Evolutionary conservation across 2,329 filamentous ascomycete species (phyloP).

Genomic region (Ceratocystis papillata): DNA sequence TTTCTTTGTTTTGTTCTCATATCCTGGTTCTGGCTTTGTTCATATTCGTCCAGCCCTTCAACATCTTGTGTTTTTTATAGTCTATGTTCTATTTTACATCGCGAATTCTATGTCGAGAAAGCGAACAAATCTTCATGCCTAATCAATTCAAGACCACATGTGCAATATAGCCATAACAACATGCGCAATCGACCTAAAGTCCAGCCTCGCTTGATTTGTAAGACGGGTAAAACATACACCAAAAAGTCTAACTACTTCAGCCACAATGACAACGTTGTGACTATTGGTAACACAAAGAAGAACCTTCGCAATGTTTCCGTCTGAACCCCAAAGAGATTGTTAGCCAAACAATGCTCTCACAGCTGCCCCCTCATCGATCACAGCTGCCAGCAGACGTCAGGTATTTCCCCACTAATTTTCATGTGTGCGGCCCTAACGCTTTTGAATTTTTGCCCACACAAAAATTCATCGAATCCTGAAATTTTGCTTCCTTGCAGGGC

Average conservation of each 20-base stretch:
- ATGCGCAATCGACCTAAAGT: too few relatives aligned
- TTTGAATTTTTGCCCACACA: slow-evolving; percentile 25
- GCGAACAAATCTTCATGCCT: neutral
- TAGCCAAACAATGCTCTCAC: neutral
- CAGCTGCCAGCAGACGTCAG: neutral
- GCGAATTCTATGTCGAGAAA: neutral
- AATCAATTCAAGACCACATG: too few relatives aligned
- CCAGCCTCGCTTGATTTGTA: neutral
- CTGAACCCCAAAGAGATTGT: too few relatives aligned
- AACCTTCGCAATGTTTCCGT: neutral
- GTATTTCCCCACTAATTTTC: slow-evolving; percentile 21
- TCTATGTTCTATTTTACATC: neutral
- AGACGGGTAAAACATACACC: neutral
- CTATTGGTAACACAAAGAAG: neutral
- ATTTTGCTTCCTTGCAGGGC: slow-evolving; percentile 24
- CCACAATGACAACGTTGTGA: neutral
- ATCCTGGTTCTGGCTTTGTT: neutral
- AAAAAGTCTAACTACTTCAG: neutral
- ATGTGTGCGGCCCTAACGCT: slow-evolving; percentile 25
- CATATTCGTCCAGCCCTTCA: neutral
- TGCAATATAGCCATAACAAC: too few relatives aligned
- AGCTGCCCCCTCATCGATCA: neutral
- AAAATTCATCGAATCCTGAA: slow-evolving; percentile 25
- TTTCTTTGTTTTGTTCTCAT: neutral
- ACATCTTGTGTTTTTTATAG: neutral